Base-by-base conservation (phyloP, 2,329 filamentous ascomycete species). In the Calonectria honghensis region DNA sequence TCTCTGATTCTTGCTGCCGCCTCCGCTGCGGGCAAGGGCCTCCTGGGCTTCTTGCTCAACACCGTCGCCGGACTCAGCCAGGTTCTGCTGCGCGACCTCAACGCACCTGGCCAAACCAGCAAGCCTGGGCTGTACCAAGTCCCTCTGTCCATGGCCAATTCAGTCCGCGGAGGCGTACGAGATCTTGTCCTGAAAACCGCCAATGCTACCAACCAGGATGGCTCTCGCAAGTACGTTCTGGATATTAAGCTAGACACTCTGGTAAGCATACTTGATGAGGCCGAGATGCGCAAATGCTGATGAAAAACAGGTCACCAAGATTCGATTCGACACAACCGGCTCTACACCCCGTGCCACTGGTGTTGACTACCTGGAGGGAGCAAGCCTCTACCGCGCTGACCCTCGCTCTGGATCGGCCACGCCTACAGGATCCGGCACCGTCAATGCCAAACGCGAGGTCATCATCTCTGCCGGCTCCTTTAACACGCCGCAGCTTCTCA, bases 141-240 rank as follows among this genome's bases (percentile, higher is more conserved):
- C 9, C 89, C 90, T 4, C 77, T 91, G 39, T 86, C 87, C 0
- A 85, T 87, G 45, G 82, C 84, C 6, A 79, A 82, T 24, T 84
- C 81, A 72, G 85, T 84, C 63, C 88, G 89, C 27, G 86, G 83
- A 39, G 87, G 88, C 9, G 83, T 89, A 13, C 87, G 89, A 35
- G 88, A 91, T 52, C 90, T 90, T 66, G 82, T 91, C 39, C 59
- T 85, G n/a, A 78, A 81, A 1, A 75, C 82, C 1, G 75, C 74
- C 7, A 79, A 82, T 9, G 82, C 82, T 6, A 79, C 73, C 45
- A 81, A 79, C 11, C 39, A 14, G 63, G 86, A 91, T 73, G 90
- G 90, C 37, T 86, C 85, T 51, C 88, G 88, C 79, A 88, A 84
- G 75, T 92, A 91, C 80, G 89, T 87, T 54, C 88, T 93, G 1